These are phyloP conservation scores for Sugiyamaella neomexicana DNA, from an alignment of 1,139 yeast species.

Conservation along the genomic window DNA sequence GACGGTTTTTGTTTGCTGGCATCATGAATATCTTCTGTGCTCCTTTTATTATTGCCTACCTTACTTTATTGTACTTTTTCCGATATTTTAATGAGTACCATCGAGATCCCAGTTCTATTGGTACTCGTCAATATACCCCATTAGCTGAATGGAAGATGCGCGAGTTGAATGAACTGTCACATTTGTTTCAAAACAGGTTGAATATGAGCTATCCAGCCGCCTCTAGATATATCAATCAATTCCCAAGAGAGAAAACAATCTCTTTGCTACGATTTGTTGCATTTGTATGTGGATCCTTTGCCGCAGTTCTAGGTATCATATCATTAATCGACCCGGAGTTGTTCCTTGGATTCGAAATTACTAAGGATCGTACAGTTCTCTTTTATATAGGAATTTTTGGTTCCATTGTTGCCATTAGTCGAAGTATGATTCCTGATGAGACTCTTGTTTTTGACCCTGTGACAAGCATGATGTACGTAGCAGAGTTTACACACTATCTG, in stretches of 20 bases:
- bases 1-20: slow-evolving; percentile 86
- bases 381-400: slow-evolving; percentile 89
- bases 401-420: slow-evolving; percentile 72
- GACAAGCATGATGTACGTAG: slow-evolving; percentile 70
- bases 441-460: slow-evolving; percentile 86
- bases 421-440: slow-evolving; percentile 60
- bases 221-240: slow-evolving; percentile 79
- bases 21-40: slow-evolving; percentile 75
- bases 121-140: slow-evolving; percentile 89
- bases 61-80: slow-evolving; percentile 79
- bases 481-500: slow-evolving; percentile 84
- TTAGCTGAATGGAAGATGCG: slow-evolving; percentile 93
- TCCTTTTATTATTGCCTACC: slow-evolving; percentile 82
- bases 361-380: slow-evolving; percentile 74
- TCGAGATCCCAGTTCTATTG: slow-evolving; percentile 79
- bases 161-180: slow-evolving; percentile 90
- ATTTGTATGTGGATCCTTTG: slow-evolving; percentile 83
- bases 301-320: slow-evolving; percentile 79
- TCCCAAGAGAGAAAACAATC: slow-evolving; percentile 79
- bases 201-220: slow-evolving; percentile 80
- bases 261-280: slow-evolving; percentile 65
- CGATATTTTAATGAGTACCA: slow-evolving; percentile 91
- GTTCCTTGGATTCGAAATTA: slow-evolving; percentile 84
- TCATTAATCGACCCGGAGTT: slow-evolving; percentile 91
- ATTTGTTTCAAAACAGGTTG: slow-evolving; percentile 75